Base-by-base conservation (phyloP, 306 rosid genomes). In the Cicer yamashitae region DNA sequence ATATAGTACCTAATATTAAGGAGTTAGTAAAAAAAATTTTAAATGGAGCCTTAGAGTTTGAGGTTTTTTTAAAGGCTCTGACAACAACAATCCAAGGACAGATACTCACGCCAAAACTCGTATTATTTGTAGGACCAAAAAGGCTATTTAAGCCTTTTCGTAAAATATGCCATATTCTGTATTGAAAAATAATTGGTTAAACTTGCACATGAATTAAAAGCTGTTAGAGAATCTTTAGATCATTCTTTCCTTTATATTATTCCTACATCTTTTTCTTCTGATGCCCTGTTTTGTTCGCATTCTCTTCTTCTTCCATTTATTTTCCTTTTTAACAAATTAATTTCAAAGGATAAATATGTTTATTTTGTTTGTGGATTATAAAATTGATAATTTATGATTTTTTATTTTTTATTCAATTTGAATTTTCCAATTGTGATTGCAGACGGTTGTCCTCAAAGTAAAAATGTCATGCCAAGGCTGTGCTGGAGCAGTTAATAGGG, bases 401-500 rank as follows among this genome's bases (percentile, higher is more conserved):
- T 51, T 46, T n/a, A n/a, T n/a, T n/a, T 39, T 41, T 12, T 30
- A 14, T 18, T 20, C 13, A 3, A 43, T 67, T 74, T 10, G 40
- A 48, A 7, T 39, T 30, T 53, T 62, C 34, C 70, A 25, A 34
- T 60, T 75, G 53, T 75, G 70, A 6, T 78, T 74, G 89, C 91
- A 92, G 97, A 94, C 93, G 30, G 87, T 88, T 18, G 92, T 87
- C 54, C 97, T 94, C 82, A 92, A 92, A 84, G 99, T 92, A 80
- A 91, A 82, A 7, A 94, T 94, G 99, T 89, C 99, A 15, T 94
- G 99, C 59, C 82, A 88, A 83, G 96, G 97, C 14, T 94, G 97
- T 67, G 87, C 81, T 70, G 99, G 96, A 45, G 96, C 97, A 2
- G 98, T 94, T 76, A 90, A 87, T 66, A 89, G 97, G 82, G 98